Percentiles rank a stretch among this genome's conserved stretches.
Evolutionary conservation across 2,329 filamentous ascomycete species (phyloP).

Genomic region (Xylariaceae sp.): DNA sequence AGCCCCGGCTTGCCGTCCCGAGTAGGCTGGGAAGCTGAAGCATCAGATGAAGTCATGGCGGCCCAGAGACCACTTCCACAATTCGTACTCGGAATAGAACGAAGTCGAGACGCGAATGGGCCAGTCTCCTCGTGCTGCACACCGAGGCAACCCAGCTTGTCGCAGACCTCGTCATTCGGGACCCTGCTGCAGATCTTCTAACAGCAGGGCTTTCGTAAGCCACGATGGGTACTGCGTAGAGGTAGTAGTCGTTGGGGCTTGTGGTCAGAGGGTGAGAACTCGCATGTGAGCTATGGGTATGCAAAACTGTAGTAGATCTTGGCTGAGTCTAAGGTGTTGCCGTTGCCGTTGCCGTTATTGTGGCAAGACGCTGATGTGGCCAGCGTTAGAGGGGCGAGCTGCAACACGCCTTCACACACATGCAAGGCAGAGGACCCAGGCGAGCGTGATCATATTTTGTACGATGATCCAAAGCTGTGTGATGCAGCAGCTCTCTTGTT

Average conservation of each 20-base stretch:
- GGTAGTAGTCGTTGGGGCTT: not conserved
- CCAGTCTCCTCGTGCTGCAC: no score
- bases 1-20: no score
- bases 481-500: no score
- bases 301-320: not conserved
- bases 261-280: not conserved
- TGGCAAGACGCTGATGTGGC: no score
- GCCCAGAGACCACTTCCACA: no score
- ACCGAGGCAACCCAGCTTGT: conserved; percentile 1
- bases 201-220: not conserved
- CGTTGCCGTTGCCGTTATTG: no score
- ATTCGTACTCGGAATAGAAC: no score
- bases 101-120: no score
- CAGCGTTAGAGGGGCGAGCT: no score
- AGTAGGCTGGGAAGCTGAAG: no score
- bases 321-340: not conserved
- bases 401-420: no score
- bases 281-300: not conserved
- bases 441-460: not conserved
- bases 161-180: conserved; percentile 8
- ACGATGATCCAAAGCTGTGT: not conserved
- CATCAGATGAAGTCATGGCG: no score
- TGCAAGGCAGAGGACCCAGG: not conserved
- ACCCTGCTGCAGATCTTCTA: conserved; percentile 17
- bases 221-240: not conserved